Conservation (phyloP, 176 grass and related monocot genomes). For the Ensete ventricosum region DNA sequence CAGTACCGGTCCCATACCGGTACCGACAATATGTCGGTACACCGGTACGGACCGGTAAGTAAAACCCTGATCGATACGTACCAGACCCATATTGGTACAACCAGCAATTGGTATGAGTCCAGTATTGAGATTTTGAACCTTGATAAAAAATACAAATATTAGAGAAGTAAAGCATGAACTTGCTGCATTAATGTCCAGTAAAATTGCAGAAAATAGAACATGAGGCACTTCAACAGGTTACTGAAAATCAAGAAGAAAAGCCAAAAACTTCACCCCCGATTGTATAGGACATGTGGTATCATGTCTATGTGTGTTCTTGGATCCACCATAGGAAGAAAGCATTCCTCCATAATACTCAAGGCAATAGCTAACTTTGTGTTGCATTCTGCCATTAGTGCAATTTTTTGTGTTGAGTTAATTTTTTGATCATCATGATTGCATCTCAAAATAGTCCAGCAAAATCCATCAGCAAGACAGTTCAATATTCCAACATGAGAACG, state of each 20-base stretch:
- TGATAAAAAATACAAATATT: not conserved
- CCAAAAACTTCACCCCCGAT: constrained; percentile 45
- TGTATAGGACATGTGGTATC: constrained; percentile 90
- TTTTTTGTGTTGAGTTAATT: constrained; percentile 47
- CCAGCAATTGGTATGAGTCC: too few species aligned
- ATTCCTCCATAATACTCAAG: constrained; percentile 87
- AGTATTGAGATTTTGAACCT: too few species aligned
- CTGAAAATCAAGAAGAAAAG: not conserved
- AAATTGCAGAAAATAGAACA: not conserved
- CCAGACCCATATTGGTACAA: too few species aligned
- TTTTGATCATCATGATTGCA: constrained; percentile 62
- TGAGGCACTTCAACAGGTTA: not conserved
- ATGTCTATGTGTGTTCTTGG: constrained; percentile 78
- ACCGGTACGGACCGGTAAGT: too few species aligned
- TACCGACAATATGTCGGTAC: too few species aligned
- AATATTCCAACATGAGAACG: constrained; percentile 42
- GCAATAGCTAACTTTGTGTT: constrained; percentile 87
- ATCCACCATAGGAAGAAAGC: constrained; percentile 82
- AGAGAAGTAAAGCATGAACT: not conserved
- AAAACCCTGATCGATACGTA: too few species aligned
- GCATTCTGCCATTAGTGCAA: constrained; percentile 51
- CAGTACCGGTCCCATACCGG: too few species aligned
- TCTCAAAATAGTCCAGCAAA: constrained; percentile 75
- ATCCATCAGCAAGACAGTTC: constrained; percentile 58
- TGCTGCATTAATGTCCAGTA: not conserved